These are phyloP conservation scores for Amorphotheca resinae DNA, from an alignment of 495 filamentous ascomycete genomes.

Conservation along the genomic window DNA sequence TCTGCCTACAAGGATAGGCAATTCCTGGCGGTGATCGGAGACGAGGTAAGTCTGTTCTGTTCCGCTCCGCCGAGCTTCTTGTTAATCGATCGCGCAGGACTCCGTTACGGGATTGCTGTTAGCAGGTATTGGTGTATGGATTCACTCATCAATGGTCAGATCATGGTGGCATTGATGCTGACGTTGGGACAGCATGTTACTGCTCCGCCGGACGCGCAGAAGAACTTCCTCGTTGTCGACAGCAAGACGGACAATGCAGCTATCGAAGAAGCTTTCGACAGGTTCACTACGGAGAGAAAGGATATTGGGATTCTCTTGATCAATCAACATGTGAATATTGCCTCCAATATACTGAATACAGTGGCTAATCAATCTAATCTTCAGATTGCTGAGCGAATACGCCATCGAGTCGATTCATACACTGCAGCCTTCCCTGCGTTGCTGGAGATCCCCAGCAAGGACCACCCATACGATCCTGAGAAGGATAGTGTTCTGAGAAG, in stretches of 20 bases:
- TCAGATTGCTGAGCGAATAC: slow-evolving; percentile 87
- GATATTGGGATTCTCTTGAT: slow-evolving; percentile 95
- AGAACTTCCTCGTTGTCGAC: slow-evolving; percentile 97
- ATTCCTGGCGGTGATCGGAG: slow-evolving; percentile 94
- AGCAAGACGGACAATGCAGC: slow-evolving; percentile 73
- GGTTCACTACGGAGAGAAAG: slow-evolving; percentile 77
- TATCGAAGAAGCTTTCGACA: slow-evolving; percentile 86
- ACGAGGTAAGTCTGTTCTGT: slow-evolving; percentile 53
- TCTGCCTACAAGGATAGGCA: slow-evolving; percentile 76
- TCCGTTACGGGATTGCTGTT: slow-evolving; percentile 90
- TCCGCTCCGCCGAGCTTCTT: not conserved
- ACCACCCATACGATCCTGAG: slow-evolving; percentile 97
- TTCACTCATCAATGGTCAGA: not conserved
- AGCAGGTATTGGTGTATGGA: slow-evolving; percentile 82
- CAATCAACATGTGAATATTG: slow-evolving; percentile 79
- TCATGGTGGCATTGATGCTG: slow-evolving; percentile 7
- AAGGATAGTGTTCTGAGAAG: slow-evolving; percentile 95
- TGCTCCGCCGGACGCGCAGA: slow-evolving; percentile 67
- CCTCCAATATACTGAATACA: not conserved
- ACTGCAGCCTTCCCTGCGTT: slow-evolving; percentile 63
- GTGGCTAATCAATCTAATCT: not conserved
- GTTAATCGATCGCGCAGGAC: slow-evolving; percentile 39
- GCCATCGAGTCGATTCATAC: slow-evolving; percentile 63
- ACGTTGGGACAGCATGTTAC: slow-evolving; percentile 54
- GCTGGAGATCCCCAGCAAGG: slow-evolving; percentile 97